Evolutionary conservation across 1,284 basidiomycete genomes (phyloP), one percentile per base, ranked within the genome.

Genomic region (Apiotrichum montevideense): DNA sequence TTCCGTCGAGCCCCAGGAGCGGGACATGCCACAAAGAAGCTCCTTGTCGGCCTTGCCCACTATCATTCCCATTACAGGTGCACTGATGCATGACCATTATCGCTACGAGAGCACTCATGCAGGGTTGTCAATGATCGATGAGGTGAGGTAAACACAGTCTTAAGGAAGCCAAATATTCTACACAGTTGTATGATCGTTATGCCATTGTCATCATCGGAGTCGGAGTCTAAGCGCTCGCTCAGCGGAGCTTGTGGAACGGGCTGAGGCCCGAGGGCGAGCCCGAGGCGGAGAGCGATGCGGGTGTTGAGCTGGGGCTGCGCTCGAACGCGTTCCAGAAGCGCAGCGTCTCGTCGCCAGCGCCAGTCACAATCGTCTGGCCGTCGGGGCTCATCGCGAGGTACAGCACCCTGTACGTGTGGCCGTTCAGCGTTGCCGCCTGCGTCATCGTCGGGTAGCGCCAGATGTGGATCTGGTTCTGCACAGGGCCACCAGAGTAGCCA

Each of bases 401-500:
- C 39, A 98, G 80, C 34, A 98, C 95, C 62, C 91, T 87, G 69
- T 88, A 90, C 0, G 92, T 92, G 74, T 98, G 95, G 4, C 96
- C 96, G 0, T 90, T 90, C 11, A 98, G 80, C 4, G 91, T 92
- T 0, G 94, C 94, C 7, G 98, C 90, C 82, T 93, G 93, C 58
- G 88, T 86, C 75, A 95, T 81, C 8, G 86, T 86, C 0, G 95
- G 96, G 75, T 98, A 98, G 70, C 88, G 88, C 95, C 95, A 98
- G 63, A 98, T 90, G 70, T 92, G 94, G 55, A 98, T 95, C 76
- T 98, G 95, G 76, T 98, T 98, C 75, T 97, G 93, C 5, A 94
- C 86, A 0, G 89, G 86, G 3, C 90, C 92, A 6, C 87, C 89
- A 21, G 91, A 95, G 79, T 94, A 98, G 1, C 96, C 95, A 69